Evolutionary conservation across 495 filamentous ascomycete genomes (phyloP).

Genomic region (Tuber umbilicatum): DNA sequence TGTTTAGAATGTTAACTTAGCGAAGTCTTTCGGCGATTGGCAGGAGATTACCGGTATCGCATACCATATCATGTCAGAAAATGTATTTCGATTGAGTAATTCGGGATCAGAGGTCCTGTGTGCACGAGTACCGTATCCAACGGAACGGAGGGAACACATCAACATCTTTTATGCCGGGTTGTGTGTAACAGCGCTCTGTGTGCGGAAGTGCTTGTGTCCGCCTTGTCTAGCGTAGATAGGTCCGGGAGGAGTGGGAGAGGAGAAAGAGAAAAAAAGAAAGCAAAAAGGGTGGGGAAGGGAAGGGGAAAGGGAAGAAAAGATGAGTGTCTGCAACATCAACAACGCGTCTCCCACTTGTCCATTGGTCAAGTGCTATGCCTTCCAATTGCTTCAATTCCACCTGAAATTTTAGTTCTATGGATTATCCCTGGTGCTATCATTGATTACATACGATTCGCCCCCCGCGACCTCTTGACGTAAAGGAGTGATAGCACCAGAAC

Average conservation of each 20-base stretch:
- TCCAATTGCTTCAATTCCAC: slow-evolving; percentile 12
- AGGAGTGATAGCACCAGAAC: background rate
- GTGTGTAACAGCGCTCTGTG: background rate
- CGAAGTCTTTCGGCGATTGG: background rate
- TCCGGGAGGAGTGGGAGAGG: background rate
- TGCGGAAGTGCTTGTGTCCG: background rate
- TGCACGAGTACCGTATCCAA: background rate
- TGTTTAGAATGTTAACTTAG: background rate
- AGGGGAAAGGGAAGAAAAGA: background rate
- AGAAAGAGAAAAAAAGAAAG: background rate
- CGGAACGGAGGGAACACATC: background rate
- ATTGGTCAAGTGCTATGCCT: slow-evolving; percentile 3
- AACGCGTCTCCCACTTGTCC: slow-evolving; percentile 29
- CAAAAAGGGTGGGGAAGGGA: background rate
- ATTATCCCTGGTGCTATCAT: background rate
- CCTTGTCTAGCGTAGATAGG: background rate
- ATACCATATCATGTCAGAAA: background rate
- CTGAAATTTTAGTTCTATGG: background rate
- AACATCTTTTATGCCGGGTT: background rate
- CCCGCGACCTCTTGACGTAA: background rate
- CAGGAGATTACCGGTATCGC: background rate
- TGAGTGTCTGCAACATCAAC: slow-evolving; percentile 18
- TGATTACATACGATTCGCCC: slow-evolving; percentile 4
- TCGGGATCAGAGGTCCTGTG: background rate
- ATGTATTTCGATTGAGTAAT: background rate